phyloP scores from a whole-genome alignment of 2,329 filamentous ascomycete genomes.

The Ophidiomyces ophidiicola region DNA sequence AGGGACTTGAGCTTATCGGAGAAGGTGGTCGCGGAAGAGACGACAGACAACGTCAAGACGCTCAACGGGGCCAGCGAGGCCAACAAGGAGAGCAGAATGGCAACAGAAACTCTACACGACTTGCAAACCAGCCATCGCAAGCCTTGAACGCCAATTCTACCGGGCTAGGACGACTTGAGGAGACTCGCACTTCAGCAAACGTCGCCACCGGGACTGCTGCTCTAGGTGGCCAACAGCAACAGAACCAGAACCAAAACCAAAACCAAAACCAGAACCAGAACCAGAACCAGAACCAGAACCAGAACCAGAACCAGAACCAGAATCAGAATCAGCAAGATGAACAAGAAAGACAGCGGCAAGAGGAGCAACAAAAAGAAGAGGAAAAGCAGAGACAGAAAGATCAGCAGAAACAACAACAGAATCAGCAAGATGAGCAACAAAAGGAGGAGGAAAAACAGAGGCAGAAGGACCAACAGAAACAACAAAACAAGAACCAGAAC shows the following conservation, averaged over 20 bases:
- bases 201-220: conserved; percentile 1
- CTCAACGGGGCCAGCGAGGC: background rate
- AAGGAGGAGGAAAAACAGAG: too few species aligned
- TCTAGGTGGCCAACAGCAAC: conserved; percentile 1
- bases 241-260: background rate
- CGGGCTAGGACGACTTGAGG: background rate
- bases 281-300: too few species aligned
- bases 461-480: too few species aligned
- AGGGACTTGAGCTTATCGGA: conserved; percentile 3
- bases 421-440: too few species aligned
- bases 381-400: background rate
- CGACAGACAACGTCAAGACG: background rate
- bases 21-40: background rate
- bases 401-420: background rate
- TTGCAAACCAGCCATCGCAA: background rate
- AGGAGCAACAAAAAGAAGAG: background rate
- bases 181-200: background rate
- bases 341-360: background rate
- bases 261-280: background rate
- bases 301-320: too few species aligned
- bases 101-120: background rate
- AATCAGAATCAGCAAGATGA: background rate
- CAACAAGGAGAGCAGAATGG: background rate
- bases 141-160: background rate
- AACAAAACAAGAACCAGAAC: too few species aligned